Evolutionary conservation across 1,284 basidiomycete genomes (phyloP).

Genomic region (Heterobasidion irregulare): DNA sequence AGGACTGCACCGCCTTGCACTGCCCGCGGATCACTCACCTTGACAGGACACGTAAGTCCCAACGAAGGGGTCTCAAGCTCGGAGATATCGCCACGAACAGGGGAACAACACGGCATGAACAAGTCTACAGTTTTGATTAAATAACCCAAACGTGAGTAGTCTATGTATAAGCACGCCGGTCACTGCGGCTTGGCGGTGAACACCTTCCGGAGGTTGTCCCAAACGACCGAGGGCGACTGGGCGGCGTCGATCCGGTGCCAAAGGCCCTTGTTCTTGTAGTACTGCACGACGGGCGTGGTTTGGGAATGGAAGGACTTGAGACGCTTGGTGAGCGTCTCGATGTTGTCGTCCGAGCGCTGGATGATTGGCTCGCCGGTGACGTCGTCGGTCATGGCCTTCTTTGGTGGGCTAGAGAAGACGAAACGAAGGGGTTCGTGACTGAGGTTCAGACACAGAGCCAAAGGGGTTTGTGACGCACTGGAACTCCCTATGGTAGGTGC

Average conservation of each 20-base stretch:
- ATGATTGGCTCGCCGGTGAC: slow-evolving; percentile 92
- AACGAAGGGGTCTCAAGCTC: no score
- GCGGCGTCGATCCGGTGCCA: slow-evolving; percentile 91
- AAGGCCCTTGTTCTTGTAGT: slow-evolving; percentile 88
- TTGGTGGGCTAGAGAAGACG: slow-evolving; percentile 68
- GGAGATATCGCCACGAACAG: no score
- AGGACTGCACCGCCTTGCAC: no score
- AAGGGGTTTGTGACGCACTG: slow-evolving; percentile 46
- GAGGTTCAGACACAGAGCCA: neutral
- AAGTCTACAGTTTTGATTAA: no score
- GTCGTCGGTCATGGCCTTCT: slow-evolving; percentile 92
- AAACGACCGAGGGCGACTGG: no score
- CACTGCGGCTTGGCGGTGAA: slow-evolving; percentile 27
- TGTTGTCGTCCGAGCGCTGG: slow-evolving; percentile 89
- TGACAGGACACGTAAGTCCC: no score
- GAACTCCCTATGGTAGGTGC: slow-evolving; percentile 95
- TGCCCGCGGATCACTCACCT: no score
- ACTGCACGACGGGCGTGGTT: slow-evolving; percentile 94
- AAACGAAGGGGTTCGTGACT: neutral
- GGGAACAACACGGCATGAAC: no score
- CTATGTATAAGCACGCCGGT: neutral
- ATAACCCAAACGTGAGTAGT: no score
- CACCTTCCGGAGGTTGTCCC: slow-evolving; percentile 68
- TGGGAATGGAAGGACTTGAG: slow-evolving; percentile 84
- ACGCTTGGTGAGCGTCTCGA: slow-evolving; percentile 89